phyloP scores from a whole-genome alignment of 2,329 filamentous ascomycete species.

The Pseudocercospora crystallina region DNA sequence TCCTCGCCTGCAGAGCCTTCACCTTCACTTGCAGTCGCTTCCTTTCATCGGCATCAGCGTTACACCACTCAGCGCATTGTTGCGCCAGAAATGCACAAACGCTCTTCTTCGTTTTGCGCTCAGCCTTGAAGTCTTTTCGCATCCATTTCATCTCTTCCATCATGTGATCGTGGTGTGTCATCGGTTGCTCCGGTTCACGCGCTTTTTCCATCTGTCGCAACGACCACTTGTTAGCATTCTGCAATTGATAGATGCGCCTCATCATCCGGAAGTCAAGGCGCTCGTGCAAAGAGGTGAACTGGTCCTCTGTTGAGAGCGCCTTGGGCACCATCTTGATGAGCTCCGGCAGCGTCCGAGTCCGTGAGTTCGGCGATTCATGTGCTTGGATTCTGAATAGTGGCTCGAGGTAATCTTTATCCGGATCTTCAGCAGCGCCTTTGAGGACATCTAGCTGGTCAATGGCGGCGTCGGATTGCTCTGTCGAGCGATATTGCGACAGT shows the following conservation, averaged over 20 bases:
- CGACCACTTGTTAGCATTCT: conserved; percentile 90
- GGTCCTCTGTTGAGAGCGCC: conserved; percentile 81
- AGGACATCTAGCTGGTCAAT: conserved; percentile 38
- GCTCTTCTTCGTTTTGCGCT: conserved; percentile 88
- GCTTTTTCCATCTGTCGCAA: conserved; percentile 83
- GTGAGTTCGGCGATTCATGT: conserved; percentile 53
- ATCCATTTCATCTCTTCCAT: conserved; percentile 96
- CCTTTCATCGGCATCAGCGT: conserved; percentile 62
- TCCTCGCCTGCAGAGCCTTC: conserved; percentile 37
- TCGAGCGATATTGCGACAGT: conserved; percentile 7
- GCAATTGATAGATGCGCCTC: conserved; percentile 82
- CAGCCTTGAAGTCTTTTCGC: conserved; percentile 91
- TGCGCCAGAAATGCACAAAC: conserved; percentile 76
- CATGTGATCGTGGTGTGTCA: conserved; percentile 81
- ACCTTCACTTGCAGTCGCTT: conserved; percentile 67
- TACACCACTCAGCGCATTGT: conserved; percentile 81
- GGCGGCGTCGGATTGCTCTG: conserved; percentile 10
- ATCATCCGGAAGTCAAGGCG: conserved; percentile 84
- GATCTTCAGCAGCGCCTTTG: conserved; percentile 48
- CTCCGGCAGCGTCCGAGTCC: conserved; percentile 60
- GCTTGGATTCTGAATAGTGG: conserved; percentile 60
- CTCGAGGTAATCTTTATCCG: conserved; percentile 59
- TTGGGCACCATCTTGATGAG: conserved; percentile 83
- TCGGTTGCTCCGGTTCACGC: conserved; percentile 73
- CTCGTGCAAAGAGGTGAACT: conserved; percentile 79